Conservation (phyloP, 495 filamentous ascomycete genomes). For the Astrothelium subdiscretum region DNA sequence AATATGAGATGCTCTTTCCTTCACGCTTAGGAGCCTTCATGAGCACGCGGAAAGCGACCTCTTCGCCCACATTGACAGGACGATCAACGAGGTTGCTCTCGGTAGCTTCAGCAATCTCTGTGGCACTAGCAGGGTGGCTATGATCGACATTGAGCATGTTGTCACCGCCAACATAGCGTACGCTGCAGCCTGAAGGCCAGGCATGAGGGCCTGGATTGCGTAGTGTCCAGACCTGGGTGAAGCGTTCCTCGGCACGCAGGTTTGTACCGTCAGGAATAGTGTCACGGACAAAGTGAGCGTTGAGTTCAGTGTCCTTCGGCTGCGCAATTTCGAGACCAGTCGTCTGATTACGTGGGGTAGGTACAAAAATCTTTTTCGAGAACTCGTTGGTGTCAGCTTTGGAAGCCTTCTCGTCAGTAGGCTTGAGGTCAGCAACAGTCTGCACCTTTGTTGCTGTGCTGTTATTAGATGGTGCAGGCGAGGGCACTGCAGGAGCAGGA, state of each 20-base stretch:
- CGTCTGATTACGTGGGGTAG: background rate
- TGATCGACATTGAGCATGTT: slow-evolving; percentile 85
- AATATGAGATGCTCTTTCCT: slow-evolving; percentile 83
- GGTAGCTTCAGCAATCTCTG: slow-evolving; percentile 58
- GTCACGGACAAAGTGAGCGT: slow-evolving; percentile 71
- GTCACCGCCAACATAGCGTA: slow-evolving; percentile 87
- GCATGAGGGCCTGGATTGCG: slow-evolving; percentile 64
- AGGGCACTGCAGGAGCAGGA: slow-evolving; percentile 30
- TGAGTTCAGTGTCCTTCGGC: slow-evolving; percentile 31
- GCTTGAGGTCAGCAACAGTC: slow-evolving; percentile 62
- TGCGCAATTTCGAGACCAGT: background rate
- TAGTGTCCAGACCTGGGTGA: slow-evolving; percentile 87
- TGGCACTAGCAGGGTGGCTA: slow-evolving; percentile 59
- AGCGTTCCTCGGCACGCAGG: slow-evolving; percentile 53
- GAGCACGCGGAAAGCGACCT: slow-evolving; percentile 68
- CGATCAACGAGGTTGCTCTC: slow-evolving; percentile 67
- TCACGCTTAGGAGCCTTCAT: slow-evolving; percentile 64
- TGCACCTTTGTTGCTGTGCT: slow-evolving; percentile 54
- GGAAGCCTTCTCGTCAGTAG: slow-evolving; percentile 32
- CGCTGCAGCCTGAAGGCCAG: slow-evolving; percentile 84
- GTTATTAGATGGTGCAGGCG: slow-evolving; percentile 32
- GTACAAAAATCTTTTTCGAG: background rate
- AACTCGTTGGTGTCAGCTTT: slow-evolving; percentile 13
- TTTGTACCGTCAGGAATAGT: slow-evolving; percentile 65
- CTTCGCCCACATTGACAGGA: slow-evolving; percentile 58